Conservation (phyloP, 2,329 filamentous ascomycete genomes). For the Diplodia sapinea region DNA sequence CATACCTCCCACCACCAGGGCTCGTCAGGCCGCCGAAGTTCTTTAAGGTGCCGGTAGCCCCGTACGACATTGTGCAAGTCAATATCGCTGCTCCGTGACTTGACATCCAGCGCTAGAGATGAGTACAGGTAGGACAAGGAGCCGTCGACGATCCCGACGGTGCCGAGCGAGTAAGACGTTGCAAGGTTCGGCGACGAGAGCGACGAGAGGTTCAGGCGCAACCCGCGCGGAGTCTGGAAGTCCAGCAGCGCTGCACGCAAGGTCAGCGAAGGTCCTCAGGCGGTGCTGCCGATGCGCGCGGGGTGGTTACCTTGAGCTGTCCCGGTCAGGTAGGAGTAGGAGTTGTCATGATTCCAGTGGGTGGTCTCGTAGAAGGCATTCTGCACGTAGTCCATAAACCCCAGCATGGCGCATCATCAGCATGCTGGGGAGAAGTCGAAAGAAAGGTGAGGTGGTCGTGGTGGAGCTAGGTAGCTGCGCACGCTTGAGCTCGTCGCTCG, state of each 20-base stretch:
- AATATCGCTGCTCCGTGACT: constrained; percentile 74
- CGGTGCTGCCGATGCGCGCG: constrained; percentile 25
- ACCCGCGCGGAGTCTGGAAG: constrained; percentile 82
- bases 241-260: constrained; percentile 73
- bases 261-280: constrained; percentile 1
- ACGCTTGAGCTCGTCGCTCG: constrained; percentile 24
- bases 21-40: constrained; percentile 62
- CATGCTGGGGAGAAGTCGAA: constrained; percentile 22
- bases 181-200: constrained; percentile 92
- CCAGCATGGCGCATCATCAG: constrained; percentile 67
- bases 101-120: constrained; percentile 73
- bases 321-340: constrained; percentile 83
- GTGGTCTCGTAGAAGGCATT: constrained; percentile 86
- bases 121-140: constrained; percentile 98
- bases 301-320: constrained; percentile 73
- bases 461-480: constrained; percentile 13
- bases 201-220: constrained; percentile 87
- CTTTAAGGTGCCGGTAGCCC: constrained; percentile 80
- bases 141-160: constrained; percentile 88
- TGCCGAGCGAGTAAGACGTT: constrained; percentile 90
- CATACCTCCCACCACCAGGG: constrained; percentile 61
- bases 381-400: constrained; percentile 98
- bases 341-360: constrained; percentile 90
- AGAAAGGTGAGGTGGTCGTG: constrained; percentile 10
- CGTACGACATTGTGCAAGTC: constrained; percentile 78